Percentiles rank a stretch among this genome's conserved stretches.
Evolutionary conservation across 1,139 yeast species (phyloP).

Genomic region (Candida tunisiensis): DNA sequence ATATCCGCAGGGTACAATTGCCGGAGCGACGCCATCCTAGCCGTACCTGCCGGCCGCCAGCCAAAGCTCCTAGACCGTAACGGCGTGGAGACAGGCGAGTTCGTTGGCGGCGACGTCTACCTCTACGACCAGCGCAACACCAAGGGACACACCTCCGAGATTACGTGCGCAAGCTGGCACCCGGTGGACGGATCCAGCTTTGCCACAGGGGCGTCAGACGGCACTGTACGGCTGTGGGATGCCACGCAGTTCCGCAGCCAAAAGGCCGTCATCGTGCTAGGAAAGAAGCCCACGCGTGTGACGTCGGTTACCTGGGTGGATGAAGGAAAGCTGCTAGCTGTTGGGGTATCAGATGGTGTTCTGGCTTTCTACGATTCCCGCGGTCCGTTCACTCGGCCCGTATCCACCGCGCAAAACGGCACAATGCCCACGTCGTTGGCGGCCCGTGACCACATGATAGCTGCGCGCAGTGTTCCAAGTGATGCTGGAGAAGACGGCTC

Average conservation of each 20-base stretch:
- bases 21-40: conserved; percentile 13
- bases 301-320: conserved; percentile 10
- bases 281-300: conserved; percentile 9
- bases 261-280: conserved; percentile 15
- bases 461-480: background rate
- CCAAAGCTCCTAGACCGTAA: conserved; percentile 13
- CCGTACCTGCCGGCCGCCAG: conserved; percentile 12
- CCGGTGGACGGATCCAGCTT: conserved; percentile 10
- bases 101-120: conserved; percentile 21
- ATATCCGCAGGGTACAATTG: conserved; percentile 11
- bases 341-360: conserved; percentile 13
- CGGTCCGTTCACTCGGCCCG: conserved; percentile 16
- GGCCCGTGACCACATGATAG: conserved; percentile 9
- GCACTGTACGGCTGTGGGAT: conserved; percentile 23
- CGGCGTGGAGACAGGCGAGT: conserved; percentile 14
- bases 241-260: conserved; percentile 10
- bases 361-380: conserved; percentile 16
- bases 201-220: conserved; percentile 17
- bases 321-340: conserved; percentile 10
- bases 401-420: conserved; percentile 7
- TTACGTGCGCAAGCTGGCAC: conserved; percentile 19
- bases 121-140: conserved; percentile 22
- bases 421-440: conserved; percentile 8
- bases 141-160: conserved; percentile 20
- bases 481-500: conserved; percentile 13